Evolutionary conservation across 1,284 basidiomycete species (phyloP).

Genomic region (Ceratorhiza oryzae-sativae): DNA sequence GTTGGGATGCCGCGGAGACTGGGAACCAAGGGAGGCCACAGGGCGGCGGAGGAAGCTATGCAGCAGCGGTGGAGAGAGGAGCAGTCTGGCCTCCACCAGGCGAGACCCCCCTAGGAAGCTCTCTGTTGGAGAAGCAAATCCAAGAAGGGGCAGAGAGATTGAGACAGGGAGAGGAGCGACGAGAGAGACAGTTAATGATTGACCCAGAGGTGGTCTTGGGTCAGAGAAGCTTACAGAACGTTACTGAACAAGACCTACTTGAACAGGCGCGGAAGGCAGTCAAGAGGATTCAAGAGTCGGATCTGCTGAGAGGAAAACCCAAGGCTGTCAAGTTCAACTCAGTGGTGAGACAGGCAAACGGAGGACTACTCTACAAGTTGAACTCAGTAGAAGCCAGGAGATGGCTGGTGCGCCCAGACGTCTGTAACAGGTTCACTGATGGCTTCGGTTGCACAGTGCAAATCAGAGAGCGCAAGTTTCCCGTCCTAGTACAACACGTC

Average conservation of each 20-base stretch:
- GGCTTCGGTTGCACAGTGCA: neutral
- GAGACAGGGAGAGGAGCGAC: neutral
- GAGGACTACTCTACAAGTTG: neutral
- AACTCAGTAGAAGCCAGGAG: neutral
- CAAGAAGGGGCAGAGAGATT: neutral
- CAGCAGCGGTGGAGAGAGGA: neutral
- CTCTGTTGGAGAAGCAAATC: neutral
- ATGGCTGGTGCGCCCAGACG: constrained; percentile 13
- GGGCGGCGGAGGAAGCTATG: neutral
- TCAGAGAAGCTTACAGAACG: neutral
- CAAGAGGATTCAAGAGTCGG: neutral
- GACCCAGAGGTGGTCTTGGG: neutral
- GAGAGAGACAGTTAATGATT: constrained; percentile 4
- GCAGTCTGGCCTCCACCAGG: too few species aligned
- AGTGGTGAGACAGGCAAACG: neutral
- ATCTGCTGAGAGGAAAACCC: neutral
- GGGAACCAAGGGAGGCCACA: neutral
- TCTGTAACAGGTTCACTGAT: constrained; percentile 10
- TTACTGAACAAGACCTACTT: neutral
- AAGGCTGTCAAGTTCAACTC: neutral
- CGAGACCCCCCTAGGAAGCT: neutral
- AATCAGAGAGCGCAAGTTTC: neutral
- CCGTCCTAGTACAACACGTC: neutral
- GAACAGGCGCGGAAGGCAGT: neutral
- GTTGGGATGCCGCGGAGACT: neutral